Evolutionary conservation across 163 green algal genomes (phyloP).

Genomic region (Scenedesmus sp.): DNA sequence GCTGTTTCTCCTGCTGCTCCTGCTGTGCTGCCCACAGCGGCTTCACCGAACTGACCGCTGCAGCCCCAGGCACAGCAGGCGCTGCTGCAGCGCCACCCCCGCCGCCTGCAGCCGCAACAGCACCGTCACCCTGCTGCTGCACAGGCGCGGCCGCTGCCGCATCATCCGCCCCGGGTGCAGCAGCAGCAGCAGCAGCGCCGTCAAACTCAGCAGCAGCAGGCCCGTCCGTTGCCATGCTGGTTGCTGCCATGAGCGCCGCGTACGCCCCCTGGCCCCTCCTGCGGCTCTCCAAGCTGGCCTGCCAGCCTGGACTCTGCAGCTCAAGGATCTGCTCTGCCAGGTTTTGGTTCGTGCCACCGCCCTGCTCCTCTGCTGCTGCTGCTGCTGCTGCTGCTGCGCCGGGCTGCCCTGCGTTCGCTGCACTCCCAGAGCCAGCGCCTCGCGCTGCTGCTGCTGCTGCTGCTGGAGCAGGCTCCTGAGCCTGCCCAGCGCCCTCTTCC

Average conservation of each 20-base stretch:
- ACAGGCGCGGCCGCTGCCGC: not conserved
- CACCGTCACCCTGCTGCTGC: not conserved
- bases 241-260: constrained; percentile 57
- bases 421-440: not conserved
- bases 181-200: too few species aligned
- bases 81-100: too few species aligned
- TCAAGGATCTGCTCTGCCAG: constrained; percentile 44
- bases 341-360: not conserved
- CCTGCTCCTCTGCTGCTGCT: constrained; percentile 4
- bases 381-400: not conserved
- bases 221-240: not conserved
- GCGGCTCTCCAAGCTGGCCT: constrained; percentile 36
- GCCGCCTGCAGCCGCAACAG: not conserved
- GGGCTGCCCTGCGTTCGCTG: not conserved
- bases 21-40: not conserved
- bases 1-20: constrained; percentile 12
- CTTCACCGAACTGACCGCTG: not conserved
- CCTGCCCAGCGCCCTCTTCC: not conserved
- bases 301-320: constrained; percentile 14
- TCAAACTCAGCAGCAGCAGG: not conserved
- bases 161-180: not conserved
- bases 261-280: constrained; percentile 61
- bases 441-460: constrained; percentile 31
- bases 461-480: not conserved
- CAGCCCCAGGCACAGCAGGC: not conserved